Base-by-base conservation (phyloP, 2,329 filamentous ascomycete species). In the Plectosphaerella cucumerina region DNA sequence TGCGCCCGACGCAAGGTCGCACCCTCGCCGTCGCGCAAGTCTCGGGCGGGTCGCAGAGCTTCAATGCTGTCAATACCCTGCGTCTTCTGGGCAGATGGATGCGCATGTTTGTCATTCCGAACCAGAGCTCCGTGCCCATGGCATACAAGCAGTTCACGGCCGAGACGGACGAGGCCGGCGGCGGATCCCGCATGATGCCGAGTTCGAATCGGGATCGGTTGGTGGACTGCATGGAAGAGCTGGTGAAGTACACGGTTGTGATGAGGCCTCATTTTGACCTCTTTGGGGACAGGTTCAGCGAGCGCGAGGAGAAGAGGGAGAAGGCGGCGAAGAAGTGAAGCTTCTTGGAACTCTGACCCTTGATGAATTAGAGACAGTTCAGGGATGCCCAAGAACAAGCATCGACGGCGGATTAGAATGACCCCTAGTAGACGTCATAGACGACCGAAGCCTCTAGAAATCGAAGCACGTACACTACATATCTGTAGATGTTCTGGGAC, bases 211-310 rank as follows among this genome's bases (percentile, higher is more conserved):
- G 82, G 11, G 79, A 85, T 50, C 69, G 82, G 2, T 58, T 86
- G 14, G 81, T 86, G 2, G 82, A 86, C 66, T 85, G 81, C 55
- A 85, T 86, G 77, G 84, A 87, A 66, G 85, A 87, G 63, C 78
- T 87, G 64, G 83, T 87, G 4, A 86, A 87, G 62, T 86, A 84
- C 59, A 86, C 81, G 0, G 74, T 87, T 23, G 55, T 87, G 1
- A 85, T 87, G 81, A 67, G 81, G 49, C 76, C 77, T 21, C 78
- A 85, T 56, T 76, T 85, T 55, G 74, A 74, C 22, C 63, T 86
- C 3, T 86, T 87, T 60, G 75, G 71, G 1, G 83, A 87, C 66
- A 71, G 84, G 9, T 86, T 70, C 54, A 86, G 84, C 61, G 84
- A 87, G 63, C 68, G 83, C 20, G 67, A 68, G 57, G 74, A 78